Conservation (phyloP, 1,284 basidiomycete species). For the Volvariella volvacea region DNA sequence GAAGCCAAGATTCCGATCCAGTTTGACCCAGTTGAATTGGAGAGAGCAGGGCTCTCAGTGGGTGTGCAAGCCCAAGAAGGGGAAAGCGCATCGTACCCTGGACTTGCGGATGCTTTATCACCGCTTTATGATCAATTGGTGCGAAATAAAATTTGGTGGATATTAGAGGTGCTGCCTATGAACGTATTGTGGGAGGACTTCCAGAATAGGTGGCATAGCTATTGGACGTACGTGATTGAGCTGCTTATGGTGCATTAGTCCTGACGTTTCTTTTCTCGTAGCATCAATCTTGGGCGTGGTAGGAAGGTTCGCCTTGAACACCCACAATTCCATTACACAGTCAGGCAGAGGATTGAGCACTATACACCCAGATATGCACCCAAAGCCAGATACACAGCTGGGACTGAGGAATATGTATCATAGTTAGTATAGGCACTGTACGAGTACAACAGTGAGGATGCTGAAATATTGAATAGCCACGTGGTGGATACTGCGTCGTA, state of each 20-base stretch:
- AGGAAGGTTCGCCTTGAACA: slow-evolving; percentile 31
- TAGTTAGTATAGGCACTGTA: no score
- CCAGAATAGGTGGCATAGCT: slow-evolving; percentile 1
- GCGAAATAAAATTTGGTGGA: neutral
- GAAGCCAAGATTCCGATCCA: slow-evolving; percentile 33
- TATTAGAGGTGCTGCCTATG: neutral
- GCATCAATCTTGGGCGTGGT: slow-evolving; percentile 22
- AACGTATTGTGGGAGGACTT: neutral
- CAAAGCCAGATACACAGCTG: slow-evolving; percentile 36
- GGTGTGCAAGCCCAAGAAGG: neutral
- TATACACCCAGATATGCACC: slow-evolving; percentile 42
- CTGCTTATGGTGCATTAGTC: neutral
- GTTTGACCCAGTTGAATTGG: slow-evolving; percentile 36
- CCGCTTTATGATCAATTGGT: neutral
- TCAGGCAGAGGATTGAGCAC: slow-evolving; percentile 42
- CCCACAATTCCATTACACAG: slow-evolving; percentile 47
- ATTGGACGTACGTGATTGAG: neutral
- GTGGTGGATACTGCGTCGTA: no score
- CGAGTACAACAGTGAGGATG: no score
- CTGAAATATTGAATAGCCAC: no score
- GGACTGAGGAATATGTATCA: slow-evolving; percentile 42
- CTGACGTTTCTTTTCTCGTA: neutral
- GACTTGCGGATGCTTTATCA: neutral
- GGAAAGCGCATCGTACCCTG: neutral
- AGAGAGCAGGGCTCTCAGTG: neutral